Conservation (phyloP, 2,329 filamentous ascomycete species). For the Truncatella angustata region DNA sequence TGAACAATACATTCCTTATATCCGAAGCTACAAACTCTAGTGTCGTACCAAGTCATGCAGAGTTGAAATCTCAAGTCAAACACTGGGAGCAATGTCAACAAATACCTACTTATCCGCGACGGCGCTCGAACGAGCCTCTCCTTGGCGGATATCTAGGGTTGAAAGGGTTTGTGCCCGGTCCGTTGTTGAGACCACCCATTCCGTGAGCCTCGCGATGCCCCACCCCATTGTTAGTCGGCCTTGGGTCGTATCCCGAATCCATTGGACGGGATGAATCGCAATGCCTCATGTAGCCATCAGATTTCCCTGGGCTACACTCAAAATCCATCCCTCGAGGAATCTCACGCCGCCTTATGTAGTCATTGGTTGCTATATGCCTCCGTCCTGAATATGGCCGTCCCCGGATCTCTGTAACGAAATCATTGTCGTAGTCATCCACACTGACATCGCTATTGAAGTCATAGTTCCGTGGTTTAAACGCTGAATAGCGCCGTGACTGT, state of each 20-base stretch:
- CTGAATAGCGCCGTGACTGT: neutral
- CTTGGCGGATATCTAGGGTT: neutral
- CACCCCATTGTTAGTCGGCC: neutral
- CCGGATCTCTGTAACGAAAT: neutral
- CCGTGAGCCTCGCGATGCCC: neutral
- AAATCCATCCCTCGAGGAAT: neutral
- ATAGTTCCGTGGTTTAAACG: neutral
- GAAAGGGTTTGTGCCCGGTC: neutral
- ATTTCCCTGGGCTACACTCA: too few relatives aligned
- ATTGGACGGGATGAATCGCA: too few relatives aligned
- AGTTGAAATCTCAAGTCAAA: neutral
- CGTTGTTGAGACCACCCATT: neutral
- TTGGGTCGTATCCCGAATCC: neutral
- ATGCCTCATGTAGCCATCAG: too few relatives aligned
- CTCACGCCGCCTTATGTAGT: neutral
- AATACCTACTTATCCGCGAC: neutral
- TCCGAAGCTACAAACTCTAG: too few relatives aligned
- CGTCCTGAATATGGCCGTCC: neutral
- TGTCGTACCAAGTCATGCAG: too few relatives aligned
- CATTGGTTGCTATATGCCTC: neutral
- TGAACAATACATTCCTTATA: too few relatives aligned
- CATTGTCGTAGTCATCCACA: neutral
- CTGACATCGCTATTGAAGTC: neutral
- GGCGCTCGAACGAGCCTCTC: neutral
- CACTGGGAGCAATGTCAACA: neutral